Evolutionary conservation across 495 filamentous ascomycete genomes (phyloP), one percentile per base, ranked within the genome.

Genomic region (Cudoniella acicularis): DNA sequence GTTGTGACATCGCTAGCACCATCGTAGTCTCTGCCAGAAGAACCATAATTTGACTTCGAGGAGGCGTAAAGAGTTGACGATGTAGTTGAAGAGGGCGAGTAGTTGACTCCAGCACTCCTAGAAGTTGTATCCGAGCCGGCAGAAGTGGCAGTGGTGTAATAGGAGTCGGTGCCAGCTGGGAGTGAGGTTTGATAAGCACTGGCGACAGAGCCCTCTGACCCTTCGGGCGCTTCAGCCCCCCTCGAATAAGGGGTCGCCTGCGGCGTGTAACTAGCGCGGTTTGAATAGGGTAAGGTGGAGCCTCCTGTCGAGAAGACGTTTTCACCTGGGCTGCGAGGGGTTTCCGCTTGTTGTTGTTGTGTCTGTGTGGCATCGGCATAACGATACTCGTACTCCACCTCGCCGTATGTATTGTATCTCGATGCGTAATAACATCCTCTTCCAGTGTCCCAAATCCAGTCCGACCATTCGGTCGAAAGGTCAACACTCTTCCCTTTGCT

Each of bases 401-500:
- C 24, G 1, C 54, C 54, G 1, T 2, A 1, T 47, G 49, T 21
- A n/a, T 60, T 36, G 9, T 22, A 10, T 1, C 52, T 36, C 13
- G 4, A 6, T 11, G 24, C 22, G 41, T 47, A 21, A 40, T 47
- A 53, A 13, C 17, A 46, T 16, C 23, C 3, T 9, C n/a, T 16
- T 17, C 23, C 6, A 1, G 47, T 21, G 41, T 59, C 41, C 21
- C 16, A 53, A 10, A 48, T 53, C 16, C 25, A 1, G 0, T 59
- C 36, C 2, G 57, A 59, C 49, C 57, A 53, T 26, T n/a, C 22
- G 30, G 23, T 47, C 2, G 49, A 20, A 21, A 22, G 42, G 10
- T 52, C 56, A 30, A 27, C 26, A 27, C 26, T 52, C 49, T 52
- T 52, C 9, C 49, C 49, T 30, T 52, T 52, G 22, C 22, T 26